Evolutionary conservation across 495 filamentous ascomycete genomes (phyloP), one percentile per base, ranked within the genome.

Genomic region (Neurospora pannonica): DNA sequence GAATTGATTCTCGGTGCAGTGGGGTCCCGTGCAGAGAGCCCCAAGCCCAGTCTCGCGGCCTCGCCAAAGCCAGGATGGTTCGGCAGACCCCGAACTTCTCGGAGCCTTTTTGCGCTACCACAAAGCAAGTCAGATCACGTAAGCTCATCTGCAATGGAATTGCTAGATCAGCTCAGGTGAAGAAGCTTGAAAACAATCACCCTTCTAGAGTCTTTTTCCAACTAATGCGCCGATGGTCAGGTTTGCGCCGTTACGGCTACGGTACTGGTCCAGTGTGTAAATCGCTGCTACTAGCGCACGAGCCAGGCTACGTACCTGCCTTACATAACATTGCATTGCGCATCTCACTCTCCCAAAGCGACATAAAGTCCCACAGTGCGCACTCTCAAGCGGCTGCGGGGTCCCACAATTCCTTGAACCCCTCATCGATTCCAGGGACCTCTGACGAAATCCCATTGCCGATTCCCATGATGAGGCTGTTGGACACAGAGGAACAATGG

Each of bases 1-100:
- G 76, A 79, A 76, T 75, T 74, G 74, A 71, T 76, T 76, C 76
- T 80, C 74, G 73, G 75, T 77, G 74, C 74, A 79, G 79, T 79
- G 79, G 79, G 79, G 79, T 74, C 72, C 69, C 69, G 46, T 54
- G 75, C 36, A 46, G 43, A 54, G 43, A 67, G 70, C 73, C 40
- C 73, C 70, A 74, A 72, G 46, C 73, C 70, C 74, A 77, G 67
- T 73, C 74, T 36, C 38, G 69, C 73, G 70, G 73, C 46, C 71
- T 62, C 48, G 46, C 46, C 10, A 72, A 72, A 71, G 71, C 69
- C 38, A 40, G 71, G 38, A 42, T 72, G 17, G 38, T 15, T 43
- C 60, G 72, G 54, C 60, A 74, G 75, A 42, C 54, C n/a, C 39
- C 11, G 37, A 62, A n/a, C 24, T 4, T 28, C 11, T 15, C 48